Percentiles rank a stretch among this genome's conserved stretches.
phyloP scores from a whole-genome alignment of 257 asterid species.

The Datura wrightii region DNA sequence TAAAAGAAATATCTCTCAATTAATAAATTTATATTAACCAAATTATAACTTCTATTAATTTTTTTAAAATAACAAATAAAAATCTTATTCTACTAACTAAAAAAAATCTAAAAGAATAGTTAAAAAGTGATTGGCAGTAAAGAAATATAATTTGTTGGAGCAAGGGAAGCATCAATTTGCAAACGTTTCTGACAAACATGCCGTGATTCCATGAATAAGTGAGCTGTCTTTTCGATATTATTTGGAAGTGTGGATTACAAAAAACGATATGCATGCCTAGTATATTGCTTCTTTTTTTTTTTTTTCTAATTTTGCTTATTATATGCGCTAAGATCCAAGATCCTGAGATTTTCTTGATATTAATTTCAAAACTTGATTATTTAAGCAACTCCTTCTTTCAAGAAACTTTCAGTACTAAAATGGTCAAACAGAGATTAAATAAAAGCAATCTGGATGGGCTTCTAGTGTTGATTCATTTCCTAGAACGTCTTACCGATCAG shows the following conservation, averaged over 20 bases:
- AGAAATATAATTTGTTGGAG: constrained; percentile 42
- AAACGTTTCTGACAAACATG: constrained; percentile 69
- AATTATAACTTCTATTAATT: too few species aligned
- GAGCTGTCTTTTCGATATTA: constrained; percentile 48
- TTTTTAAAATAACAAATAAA: too few species aligned
- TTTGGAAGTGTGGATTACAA: background rate
- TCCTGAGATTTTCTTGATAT: background rate
- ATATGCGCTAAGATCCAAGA: background rate
- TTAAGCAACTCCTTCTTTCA: background rate
- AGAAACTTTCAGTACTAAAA: background rate
- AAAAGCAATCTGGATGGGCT: background rate
- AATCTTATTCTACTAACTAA: too few species aligned
- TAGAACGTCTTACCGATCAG: too few species aligned
- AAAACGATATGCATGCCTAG: background rate
- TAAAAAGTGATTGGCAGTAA: constrained; percentile 10
- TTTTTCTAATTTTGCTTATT: background rate
- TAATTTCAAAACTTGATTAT: background rate
- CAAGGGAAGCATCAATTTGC: constrained; percentile 44
- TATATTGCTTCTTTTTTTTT: background rate
- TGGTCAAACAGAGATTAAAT: constrained; percentile 3
- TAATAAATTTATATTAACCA: too few species aligned
- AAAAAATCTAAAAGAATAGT: too few species aligned
- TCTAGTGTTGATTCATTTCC: too few species aligned
- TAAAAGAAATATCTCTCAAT: too few species aligned
- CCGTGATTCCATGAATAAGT: constrained; percentile 49